Evolutionary conservation across 768 basidiomycete genomes (phyloP).

Genomic region (Boletus sp.): DNA sequence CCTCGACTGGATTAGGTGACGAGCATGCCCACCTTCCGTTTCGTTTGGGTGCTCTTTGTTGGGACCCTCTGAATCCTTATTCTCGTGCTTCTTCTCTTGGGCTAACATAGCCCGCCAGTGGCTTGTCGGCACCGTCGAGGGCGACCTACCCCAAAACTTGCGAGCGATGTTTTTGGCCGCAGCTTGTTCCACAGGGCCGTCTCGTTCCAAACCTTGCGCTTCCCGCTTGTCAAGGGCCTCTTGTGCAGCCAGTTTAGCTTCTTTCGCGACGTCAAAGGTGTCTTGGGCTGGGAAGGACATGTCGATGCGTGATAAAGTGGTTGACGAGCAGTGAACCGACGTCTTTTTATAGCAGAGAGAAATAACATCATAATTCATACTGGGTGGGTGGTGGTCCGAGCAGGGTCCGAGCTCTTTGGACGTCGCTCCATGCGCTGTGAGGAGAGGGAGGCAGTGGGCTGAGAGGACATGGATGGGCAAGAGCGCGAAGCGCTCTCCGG

Average conservation of each 20-base stretch:
- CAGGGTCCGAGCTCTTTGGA: no score
- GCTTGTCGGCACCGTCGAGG: background rate
- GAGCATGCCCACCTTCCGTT: background rate
- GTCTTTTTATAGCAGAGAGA: background rate
- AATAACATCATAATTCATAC: constrained; percentile 7
- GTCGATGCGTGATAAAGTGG: background rate
- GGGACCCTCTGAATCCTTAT: background rate
- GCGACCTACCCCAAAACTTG: background rate
- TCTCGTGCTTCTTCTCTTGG: background rate
- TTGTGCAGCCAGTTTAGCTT: background rate
- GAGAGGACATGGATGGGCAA: no score
- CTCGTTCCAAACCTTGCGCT: background rate
- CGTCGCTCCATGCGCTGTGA: no score
- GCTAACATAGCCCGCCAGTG: background rate
- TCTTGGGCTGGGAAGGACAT: background rate
- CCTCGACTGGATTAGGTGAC: background rate
- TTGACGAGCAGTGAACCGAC: background rate
- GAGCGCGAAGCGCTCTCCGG: no score
- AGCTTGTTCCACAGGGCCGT: background rate
- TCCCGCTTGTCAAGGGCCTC: background rate
- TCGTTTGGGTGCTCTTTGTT: background rate
- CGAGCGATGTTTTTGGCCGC: background rate
- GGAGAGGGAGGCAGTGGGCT: no score
- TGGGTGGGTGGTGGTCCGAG: background rate
- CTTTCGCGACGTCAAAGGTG: background rate